These are phyloP conservation scores for Fusarium graminum DNA, from an alignment of 2,329 filamentous ascomycete genomes.

Conservation along the genomic window DNA sequence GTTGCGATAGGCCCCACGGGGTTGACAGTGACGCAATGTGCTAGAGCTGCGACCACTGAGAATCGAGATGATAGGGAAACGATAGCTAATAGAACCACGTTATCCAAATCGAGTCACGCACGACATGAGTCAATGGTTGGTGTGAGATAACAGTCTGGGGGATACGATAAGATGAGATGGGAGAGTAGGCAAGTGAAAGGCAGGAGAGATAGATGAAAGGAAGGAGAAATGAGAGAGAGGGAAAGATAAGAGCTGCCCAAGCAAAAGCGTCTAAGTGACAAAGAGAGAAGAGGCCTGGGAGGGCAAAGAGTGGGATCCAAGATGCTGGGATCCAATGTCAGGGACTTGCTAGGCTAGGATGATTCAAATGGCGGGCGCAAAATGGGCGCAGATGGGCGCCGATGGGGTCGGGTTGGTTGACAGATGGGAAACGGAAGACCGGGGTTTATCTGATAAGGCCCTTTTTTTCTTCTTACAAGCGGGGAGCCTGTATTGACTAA, in stretches of 20 bases:
- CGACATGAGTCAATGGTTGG: slow-evolving; percentile 45
- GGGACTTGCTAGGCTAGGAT: slow-evolving; percentile 40
- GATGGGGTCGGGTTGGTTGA: slow-evolving; percentile 45
- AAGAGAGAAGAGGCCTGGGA: slow-evolving; percentile 31
- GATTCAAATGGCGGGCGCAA: slow-evolving; percentile 39
- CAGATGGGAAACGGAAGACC: not conserved
- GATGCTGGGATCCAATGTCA: slow-evolving; percentile 48
- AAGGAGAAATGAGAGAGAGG: slow-evolving; percentile 30
- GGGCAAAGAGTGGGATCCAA: slow-evolving; percentile 49
- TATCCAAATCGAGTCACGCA: slow-evolving; percentile 46
- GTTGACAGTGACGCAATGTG: slow-evolving; percentile 49
- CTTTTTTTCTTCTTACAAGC: slow-evolving; percentile 36
- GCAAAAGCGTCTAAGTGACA: slow-evolving; percentile 46
- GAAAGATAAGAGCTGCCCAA: slow-evolving; percentile 47
- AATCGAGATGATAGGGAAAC: slow-evolving; percentile 38
- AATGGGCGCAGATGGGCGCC: slow-evolving; percentile 35
- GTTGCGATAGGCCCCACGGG: slow-evolving; percentile 46
- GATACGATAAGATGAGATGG: slow-evolving; percentile 1
- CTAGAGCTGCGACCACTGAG: slow-evolving; percentile 48
- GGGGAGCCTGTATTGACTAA: slow-evolving; percentile 47
- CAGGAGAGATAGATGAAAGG: slow-evolving; percentile 26
- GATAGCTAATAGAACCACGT: slow-evolving; percentile 51
- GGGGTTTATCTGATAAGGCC: slow-evolving; percentile 48
- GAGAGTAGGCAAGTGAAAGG: slow-evolving; percentile 23
- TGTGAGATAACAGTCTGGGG: slow-evolving; percentile 51